These are phyloP conservation scores for Calocybe indica DNA, from an alignment of 768 basidiomycete species.

Conservation along the genomic window DNA sequence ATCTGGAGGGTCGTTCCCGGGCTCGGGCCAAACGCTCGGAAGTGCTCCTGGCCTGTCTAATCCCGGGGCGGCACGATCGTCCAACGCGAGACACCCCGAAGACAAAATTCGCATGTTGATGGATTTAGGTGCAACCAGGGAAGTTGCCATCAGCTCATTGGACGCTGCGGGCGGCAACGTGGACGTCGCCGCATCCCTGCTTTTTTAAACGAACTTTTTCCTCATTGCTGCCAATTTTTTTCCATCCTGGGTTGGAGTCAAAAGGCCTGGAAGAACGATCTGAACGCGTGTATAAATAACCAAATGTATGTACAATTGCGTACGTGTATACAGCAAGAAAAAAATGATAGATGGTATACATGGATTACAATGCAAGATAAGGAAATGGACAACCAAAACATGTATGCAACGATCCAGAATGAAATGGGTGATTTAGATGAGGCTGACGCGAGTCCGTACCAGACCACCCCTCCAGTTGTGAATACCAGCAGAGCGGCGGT, in stretches of 20 bases:
- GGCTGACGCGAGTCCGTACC: conserved; percentile 69
- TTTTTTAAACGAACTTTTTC: conserved; percentile 45
- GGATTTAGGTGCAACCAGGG: conserved; percentile 71
- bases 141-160: conserved; percentile 71
- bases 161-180: conserved; percentile 81
- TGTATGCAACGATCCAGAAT: background rate
- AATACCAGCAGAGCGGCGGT: conserved; percentile 80
- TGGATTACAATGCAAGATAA: conserved; percentile 5
- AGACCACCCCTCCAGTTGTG: conserved; percentile 86
- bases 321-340: conserved; percentile 19
- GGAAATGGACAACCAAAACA: conserved; percentile 6
- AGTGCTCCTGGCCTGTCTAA: conserved; percentile 25
- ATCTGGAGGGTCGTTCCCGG: conserved; percentile 48
- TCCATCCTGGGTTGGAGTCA: background rate
- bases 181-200: conserved; percentile 81
- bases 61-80: conserved; percentile 11
- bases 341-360: conserved; percentile 14
- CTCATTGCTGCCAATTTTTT: too few species aligned
- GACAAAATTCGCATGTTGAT: conserved; percentile 57
- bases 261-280: background rate
- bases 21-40: conserved; percentile 60
- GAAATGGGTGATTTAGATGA: conserved; percentile 45
- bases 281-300: background rate
- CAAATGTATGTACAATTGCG: conserved; percentile 17
- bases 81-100: conserved; percentile 42